Evolutionary conservation across 306 rosid species (phyloP), one percentile per base, ranked within the genome.

Genomic region (Astragalus glycyphyllos): DNA sequence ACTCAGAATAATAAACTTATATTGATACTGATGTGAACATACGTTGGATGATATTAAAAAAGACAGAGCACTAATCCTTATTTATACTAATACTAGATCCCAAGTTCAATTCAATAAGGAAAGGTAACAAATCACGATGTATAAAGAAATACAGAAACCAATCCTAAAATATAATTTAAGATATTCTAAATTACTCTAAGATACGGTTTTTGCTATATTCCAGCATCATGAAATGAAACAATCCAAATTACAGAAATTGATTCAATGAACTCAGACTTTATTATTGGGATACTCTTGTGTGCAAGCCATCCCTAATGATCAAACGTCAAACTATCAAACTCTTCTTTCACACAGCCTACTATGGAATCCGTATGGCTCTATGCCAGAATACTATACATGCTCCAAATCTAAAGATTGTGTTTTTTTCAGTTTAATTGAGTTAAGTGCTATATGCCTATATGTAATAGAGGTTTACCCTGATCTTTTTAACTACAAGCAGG

Each of bases 371-470:
- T 37, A 55, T 37, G 37, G 58, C 58, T 48, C 60, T 57, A 31
- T 11, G 31, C 31, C 31, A 26, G 11, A 77, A 57, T 35, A 32
- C 29, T 42, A 37, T 55, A 51, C 32, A 69, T n/a, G 16, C 45
- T 42, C 34, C 77, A 70, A 53, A 50, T 35, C 32, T 12, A 51
- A 60, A 4, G 7, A 49, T 7, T 29, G 40, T 31, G 34, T 11
- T 41, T 45, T 20, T 60, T 32, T 15, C 68, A 41, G 20, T 32
- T 60, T 37, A 23, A 5, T 61, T 61, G 57, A 64, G 64, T 16
- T 35, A 26, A 26, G 15, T 45, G 23, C 23, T 31, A 6, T 2
- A 61, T 56, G 9, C 46, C 23, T 31, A 6, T 2, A 61, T 56
- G 9, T 55, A 13, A 31, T 4, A 10, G 54, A 46, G 23, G 41